Evolutionary conservation across 352 stramenopile species (phyloP).

Genomic region (Thraustochytrium sp.): DNA sequence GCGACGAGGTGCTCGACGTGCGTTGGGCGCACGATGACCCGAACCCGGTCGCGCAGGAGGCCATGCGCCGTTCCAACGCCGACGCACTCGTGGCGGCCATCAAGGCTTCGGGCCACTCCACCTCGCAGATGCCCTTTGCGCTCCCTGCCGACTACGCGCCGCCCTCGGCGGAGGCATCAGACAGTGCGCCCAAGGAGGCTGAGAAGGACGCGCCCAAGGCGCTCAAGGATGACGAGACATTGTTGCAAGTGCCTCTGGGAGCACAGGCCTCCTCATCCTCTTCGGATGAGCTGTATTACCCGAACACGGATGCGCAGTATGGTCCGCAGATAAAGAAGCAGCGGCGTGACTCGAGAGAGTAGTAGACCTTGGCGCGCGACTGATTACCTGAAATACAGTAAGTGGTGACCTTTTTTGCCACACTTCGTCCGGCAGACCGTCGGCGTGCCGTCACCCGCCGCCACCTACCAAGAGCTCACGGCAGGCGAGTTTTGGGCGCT

Average conservation of each 20-base stretch:
- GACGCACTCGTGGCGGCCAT: constrained; percentile 79
- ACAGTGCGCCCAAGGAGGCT: neutral
- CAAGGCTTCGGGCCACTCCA: constrained; percentile 57
- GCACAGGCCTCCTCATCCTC: neutral
- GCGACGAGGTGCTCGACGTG: constrained; percentile 80
- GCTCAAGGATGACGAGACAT: neutral
- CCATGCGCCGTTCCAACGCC: constrained; percentile 69
- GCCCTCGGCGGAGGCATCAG: neutral
- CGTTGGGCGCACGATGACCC: constrained; percentile 85
- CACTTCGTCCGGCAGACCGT: too few species aligned
- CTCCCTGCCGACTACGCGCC: constrained; percentile 5
- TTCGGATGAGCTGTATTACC: neutral
- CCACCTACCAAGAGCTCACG: neutral
- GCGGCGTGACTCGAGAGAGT: too few species aligned
- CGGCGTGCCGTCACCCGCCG: too few species aligned
- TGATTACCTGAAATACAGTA: too few species aligned
- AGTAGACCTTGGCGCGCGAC: too few species aligned
- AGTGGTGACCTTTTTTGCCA: too few species aligned
- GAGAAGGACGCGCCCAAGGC: neutral
- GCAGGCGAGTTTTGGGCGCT: neutral
- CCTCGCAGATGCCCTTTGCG: neutral
- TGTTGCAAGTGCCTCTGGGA: neutral
- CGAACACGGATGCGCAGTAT: neutral
- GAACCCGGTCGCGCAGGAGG: constrained; percentile 81
- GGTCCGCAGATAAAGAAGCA: neutral